Percentiles rank a stretch among this genome's conserved stretches.
Evolutionary conservation across 495 filamentous ascomycete genomes (phyloP).

Genomic region (Zalerion maritima): DNA sequence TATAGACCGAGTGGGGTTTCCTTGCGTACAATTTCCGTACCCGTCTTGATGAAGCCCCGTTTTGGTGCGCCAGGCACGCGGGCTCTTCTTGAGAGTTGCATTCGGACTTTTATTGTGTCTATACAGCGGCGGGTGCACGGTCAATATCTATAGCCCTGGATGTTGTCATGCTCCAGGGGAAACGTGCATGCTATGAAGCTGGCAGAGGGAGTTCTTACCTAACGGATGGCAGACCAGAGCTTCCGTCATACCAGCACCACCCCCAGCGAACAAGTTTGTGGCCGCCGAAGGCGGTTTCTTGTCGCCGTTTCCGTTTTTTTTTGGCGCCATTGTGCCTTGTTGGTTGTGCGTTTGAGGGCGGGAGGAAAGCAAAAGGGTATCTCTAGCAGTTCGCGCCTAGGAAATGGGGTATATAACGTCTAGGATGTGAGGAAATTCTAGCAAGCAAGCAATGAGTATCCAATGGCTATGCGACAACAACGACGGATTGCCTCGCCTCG

Average conservation of each 20-base stretch:
- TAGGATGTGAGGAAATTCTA: too few species aligned
- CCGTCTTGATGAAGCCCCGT: slow-evolving; percentile 79
- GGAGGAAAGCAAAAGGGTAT: too few species aligned
- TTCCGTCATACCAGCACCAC: slow-evolving; percentile 98
- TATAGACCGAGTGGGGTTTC: slow-evolving; percentile 90
- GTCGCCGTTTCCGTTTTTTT: slow-evolving; percentile 44
- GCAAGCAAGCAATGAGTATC: too few species aligned
- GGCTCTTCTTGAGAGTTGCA: slow-evolving; percentile 89
- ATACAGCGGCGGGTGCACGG: slow-evolving; percentile 2
- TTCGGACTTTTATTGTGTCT: slow-evolving; percentile 98
- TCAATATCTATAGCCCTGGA: slow-evolving; percentile 1
- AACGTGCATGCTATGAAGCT: slow-evolving; percentile 7
- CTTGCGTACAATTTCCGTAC: slow-evolving; percentile 69
- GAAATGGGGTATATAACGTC: too few species aligned
- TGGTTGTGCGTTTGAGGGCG: slow-evolving; percentile 9
- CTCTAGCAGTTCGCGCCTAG: too few species aligned
- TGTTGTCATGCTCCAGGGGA: slow-evolving; percentile 1
- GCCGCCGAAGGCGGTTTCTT: slow-evolving; percentile 74
- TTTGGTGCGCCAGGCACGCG: slow-evolving; percentile 66
- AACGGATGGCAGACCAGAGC: slow-evolving; percentile 93
- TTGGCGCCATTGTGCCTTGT: slow-evolving; percentile 22
- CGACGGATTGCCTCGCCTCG: too few species aligned
- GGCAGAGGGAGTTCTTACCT: slow-evolving; percentile 38
- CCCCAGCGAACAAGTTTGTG: slow-evolving; percentile 91
- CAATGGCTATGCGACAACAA: too few species aligned